Evolutionary conservation across 2,329 filamentous ascomycete species (phyloP).

Genomic region (Penicillium sp.): DNA sequence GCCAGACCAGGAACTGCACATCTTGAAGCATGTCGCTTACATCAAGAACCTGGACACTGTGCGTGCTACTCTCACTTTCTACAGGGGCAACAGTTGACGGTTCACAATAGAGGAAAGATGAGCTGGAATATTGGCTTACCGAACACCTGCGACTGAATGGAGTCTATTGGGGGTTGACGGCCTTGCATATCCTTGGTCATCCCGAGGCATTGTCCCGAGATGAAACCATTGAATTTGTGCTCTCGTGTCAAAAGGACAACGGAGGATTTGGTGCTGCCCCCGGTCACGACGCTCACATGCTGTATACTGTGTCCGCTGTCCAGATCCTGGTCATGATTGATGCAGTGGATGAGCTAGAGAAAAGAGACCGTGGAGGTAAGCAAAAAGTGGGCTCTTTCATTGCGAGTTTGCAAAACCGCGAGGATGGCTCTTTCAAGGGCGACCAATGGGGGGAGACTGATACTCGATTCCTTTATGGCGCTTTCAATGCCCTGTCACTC

Average conservation of each 20-base stretch:
- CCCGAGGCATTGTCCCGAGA: slow-evolving; percentile 79
- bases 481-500: slow-evolving; percentile 85
- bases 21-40: slow-evolving; percentile 80
- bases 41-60: slow-evolving; percentile 89
- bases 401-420: slow-evolving; percentile 73
- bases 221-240: slow-evolving; percentile 86
- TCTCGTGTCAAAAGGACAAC: slow-evolving; percentile 85
- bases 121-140: slow-evolving; percentile 96
- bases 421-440: slow-evolving; percentile 85
- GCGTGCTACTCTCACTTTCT: slow-evolving; percentile 41
- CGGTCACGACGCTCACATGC: slow-evolving; percentile 91
- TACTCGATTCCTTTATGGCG: slow-evolving; percentile 89
- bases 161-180: slow-evolving; percentile 92
- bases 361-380: slow-evolving; percentile 65
- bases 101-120: slow-evolving; percentile 73
- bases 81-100: slow-evolving; percentile 28
- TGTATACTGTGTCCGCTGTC: slow-evolving; percentile 92
- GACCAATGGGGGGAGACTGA: slow-evolving; percentile 97
- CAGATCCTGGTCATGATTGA: slow-evolving; percentile 88
- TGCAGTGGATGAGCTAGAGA: slow-evolving; percentile 79
- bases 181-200: slow-evolving; percentile 78
- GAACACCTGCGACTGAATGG: slow-evolving; percentile 95
- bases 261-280: slow-evolving; percentile 94
- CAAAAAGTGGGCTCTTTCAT: slow-evolving; percentile 78
- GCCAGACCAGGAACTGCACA: slow-evolving; percentile 53